Evolutionary conservation across 2,329 filamentous ascomycete genomes (phyloP).

Genomic region (Cercospora janseana): DNA sequence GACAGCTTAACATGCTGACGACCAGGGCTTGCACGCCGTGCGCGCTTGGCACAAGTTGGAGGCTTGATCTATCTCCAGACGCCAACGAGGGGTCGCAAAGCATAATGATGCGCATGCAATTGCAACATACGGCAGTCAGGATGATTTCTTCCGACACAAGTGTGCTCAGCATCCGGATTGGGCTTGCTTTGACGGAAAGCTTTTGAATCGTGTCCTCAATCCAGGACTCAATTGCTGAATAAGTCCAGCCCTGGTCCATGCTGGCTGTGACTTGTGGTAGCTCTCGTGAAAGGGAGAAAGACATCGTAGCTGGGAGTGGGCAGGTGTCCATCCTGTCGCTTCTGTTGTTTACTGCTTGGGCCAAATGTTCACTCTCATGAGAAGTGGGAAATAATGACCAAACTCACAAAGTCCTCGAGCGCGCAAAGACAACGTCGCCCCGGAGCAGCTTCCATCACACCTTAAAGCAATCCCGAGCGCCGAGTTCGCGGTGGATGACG

Average conservation of each 20-base stretch:
- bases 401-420: no score
- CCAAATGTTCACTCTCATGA: not conserved
- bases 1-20: conserved; percentile 3
- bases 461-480: no score
- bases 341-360: not conserved
- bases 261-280: conserved; percentile 7
- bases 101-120: conserved; percentile 6
- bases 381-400: no score
- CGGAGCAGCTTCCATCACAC: no score
- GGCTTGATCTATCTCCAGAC: not conserved
- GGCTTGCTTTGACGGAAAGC: not conserved
- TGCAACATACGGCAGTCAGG: conserved; percentile 6
- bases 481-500: not conserved
- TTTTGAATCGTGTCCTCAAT: conserved; percentile 9
- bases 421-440: no score
- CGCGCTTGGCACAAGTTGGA: not conserved
- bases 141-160: conserved; percentile 1
- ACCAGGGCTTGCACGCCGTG: conserved; percentile 7
- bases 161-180: not conserved
- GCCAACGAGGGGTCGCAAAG: conserved; percentile 1
- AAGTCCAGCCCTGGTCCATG: conserved; percentile 12
- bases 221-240: conserved; percentile 11
- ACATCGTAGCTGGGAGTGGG: not conserved
- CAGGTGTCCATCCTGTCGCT: not conserved
- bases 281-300: conserved; percentile 3